Evolutionary conservation across 768 basidiomycete genomes (phyloP), one percentile per base, ranked within the genome.

Genomic region (Suillus ampliporus): DNA sequence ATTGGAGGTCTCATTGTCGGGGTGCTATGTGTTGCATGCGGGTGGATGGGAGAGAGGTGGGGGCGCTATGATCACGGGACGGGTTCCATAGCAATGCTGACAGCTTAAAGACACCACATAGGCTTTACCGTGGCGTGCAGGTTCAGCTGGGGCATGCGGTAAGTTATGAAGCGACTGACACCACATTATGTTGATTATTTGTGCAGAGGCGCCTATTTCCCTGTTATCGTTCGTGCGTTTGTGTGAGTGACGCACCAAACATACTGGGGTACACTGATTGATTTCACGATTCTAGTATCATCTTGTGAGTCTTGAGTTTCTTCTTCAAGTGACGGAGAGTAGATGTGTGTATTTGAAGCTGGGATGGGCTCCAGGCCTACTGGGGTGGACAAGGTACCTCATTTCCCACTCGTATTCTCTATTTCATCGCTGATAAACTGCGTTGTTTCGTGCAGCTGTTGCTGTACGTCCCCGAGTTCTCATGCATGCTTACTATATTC

Each of bases 31-130:
- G 67, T 68, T 38, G 63, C 66, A 21, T 68, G 67, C 57, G 67
- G 67, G 38, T 68, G 67, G 67, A 68, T 68, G 67, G 67, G 67
- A 47, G 67, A 68, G 52, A 64, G 66, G 66, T 67, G 58, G 15
- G 63, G 63, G 44, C 53, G 58, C n/a, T 51, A 6, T 13, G 28
- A 19, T 34, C 6, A n/a, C 6, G 31, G 50, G 11, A 51, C 7
- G 11, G 37, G 21, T 43, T 52, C 43, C 41, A 38, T 52, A 21
- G 41, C 59, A 59, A 48, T 65, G 56, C 47, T 53, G 50, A 38
- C 51, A 35, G 13, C 35, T 37, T 31, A 23, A 31, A 67, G 67
- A 40, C 67, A 64, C 28, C 62, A 65, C 51, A 67, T 68, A 54
- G 67, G 67, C 11, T 68, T 67, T 53, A 68, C 67, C 38, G 67